Percentiles rank a stretch among this genome's conserved stretches.
Conservation (phyloP, 192 early-diverging fungal genomes). For the Backusella tuberculispora region DNA sequence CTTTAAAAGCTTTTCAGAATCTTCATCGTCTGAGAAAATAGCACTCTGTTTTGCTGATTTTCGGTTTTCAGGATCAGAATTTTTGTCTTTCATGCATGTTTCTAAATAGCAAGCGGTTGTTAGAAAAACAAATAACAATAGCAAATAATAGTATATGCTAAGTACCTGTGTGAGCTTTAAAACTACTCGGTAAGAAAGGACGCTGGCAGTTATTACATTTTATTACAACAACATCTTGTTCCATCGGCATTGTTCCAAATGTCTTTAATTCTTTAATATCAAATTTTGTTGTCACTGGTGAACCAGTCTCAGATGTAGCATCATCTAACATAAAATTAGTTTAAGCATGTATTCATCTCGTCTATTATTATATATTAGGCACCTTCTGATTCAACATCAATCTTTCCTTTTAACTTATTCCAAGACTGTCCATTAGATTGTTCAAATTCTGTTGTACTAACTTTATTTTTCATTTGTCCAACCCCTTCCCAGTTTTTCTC, state of each 20-base stretch:
- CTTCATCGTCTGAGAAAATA: constrained; percentile 30
- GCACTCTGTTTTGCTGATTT: constrained; percentile 19
- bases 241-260: constrained; percentile 59
- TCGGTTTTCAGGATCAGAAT: constrained; percentile 24
- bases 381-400: constrained; percentile 34
- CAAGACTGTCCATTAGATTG: constrained; percentile 34
- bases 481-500: constrained; percentile 50
- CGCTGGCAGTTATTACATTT: constrained; percentile 69
- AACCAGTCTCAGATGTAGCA: constrained; percentile 33
- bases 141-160: not conserved
- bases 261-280: constrained; percentile 52
- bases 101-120: not conserved
- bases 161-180: constrained; percentile 65
- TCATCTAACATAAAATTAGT: constrained; percentile 31
- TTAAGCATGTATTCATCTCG: not conserved
- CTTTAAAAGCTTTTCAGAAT: not conserved
- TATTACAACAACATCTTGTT: constrained; percentile 67
- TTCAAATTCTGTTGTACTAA: constrained; percentile 36
- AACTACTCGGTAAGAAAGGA: constrained; percentile 63
- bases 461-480: constrained; percentile 29
- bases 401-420: constrained; percentile 39
- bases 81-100: constrained; percentile 13
- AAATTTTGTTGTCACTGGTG: constrained; percentile 41
- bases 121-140: not conserved
- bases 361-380: not conserved